These are phyloP conservation scores for Starmerella stigmatis DNA, from an alignment of 805 yeast genomes.

Conservation along the genomic window DNA sequence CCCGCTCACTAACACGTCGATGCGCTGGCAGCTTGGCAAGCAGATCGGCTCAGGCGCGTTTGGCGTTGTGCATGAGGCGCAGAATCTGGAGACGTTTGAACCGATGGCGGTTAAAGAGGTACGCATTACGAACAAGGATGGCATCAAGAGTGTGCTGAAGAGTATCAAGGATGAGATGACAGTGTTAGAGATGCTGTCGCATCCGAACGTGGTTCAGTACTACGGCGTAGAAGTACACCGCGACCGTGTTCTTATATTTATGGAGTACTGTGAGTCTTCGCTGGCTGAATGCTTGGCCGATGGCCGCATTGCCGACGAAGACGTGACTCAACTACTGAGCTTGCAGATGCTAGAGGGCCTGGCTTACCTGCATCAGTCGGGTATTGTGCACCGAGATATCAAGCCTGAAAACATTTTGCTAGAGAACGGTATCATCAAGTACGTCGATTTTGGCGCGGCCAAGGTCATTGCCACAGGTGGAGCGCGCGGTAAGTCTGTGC, in stretches of 20 bases:
- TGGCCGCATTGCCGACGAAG: constrained; percentile 91
- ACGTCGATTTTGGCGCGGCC: constrained; percentile 97
- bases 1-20: constrained; percentile 58
- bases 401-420: constrained; percentile 88
- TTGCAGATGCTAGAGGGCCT: constrained; percentile 90
- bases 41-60: constrained; percentile 92
- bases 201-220: constrained; percentile 93
- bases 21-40: constrained; percentile 94
- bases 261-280: constrained; percentile 97
- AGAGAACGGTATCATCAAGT: constrained; percentile 75
- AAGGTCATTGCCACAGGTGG: constrained; percentile 48
- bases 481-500: constrained; percentile 28
- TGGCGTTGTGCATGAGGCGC: constrained; percentile 87
- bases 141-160: constrained; percentile 74
- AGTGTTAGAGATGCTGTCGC: constrained; percentile 85
- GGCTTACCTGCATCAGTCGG: constrained; percentile 86
- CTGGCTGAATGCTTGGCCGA: constrained; percentile 61
- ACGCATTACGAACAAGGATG: constrained; percentile 75
- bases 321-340: constrained; percentile 80
- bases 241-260: constrained; percentile 86
- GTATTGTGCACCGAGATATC: constrained; percentile 92
- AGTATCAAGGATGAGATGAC: constrained; percentile 94
- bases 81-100: constrained; percentile 88
- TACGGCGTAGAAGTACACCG: constrained; percentile 96
- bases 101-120: constrained; percentile 96